Conservation (phyloP, 2,329 filamentous ascomycete species). For the Aspergillus quadrilineatus region DNA sequence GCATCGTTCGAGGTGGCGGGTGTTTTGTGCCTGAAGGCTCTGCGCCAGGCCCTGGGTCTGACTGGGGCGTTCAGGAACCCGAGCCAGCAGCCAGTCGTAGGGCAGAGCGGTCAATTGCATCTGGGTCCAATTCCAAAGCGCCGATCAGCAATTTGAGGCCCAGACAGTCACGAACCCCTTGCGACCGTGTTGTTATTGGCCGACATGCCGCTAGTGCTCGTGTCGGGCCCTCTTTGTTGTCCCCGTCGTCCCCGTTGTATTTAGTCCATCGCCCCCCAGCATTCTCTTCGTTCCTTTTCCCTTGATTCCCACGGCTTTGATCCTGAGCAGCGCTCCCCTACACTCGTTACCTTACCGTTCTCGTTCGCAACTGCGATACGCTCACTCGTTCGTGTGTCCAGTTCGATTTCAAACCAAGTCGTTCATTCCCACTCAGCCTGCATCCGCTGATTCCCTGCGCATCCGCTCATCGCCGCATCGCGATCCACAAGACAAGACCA, state of each 20-base stretch:
- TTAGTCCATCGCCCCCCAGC: conserved; percentile 13
- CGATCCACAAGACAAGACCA: neutral
- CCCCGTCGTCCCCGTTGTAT: conserved; percentile 5
- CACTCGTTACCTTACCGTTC: conserved; percentile 24
- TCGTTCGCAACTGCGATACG: conserved; percentile 20
- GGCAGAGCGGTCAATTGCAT: neutral
- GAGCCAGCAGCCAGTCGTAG: conserved; percentile 1
- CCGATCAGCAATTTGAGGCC: conserved; percentile 13
- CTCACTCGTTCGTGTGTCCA: conserved; percentile 27
- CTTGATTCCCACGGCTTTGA: conserved; percentile 19
- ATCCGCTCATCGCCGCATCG: neutral
- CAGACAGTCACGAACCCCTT: conserved; percentile 15
- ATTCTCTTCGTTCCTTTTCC: conserved; percentile 11
- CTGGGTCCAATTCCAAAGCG: conserved; percentile 9
- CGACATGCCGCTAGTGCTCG: conserved; percentile 2
- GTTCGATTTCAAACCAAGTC: conserved; percentile 13
- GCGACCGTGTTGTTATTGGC: conserved; percentile 15
- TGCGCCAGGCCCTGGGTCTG: too few relatives aligned
- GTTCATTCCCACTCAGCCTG: conserved; percentile 12
- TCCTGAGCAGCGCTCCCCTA: conserved; percentile 30
- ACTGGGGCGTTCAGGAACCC: conserved; percentile 12
- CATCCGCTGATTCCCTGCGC: conserved; percentile 4
- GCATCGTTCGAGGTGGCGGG: neutral
- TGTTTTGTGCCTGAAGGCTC: conserved; percentile 12
- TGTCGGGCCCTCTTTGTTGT: conserved; percentile 7